Evolutionary conservation across 1,284 basidiomycete genomes (phyloP).

Genomic region (Leccinum idahoense): DNA sequence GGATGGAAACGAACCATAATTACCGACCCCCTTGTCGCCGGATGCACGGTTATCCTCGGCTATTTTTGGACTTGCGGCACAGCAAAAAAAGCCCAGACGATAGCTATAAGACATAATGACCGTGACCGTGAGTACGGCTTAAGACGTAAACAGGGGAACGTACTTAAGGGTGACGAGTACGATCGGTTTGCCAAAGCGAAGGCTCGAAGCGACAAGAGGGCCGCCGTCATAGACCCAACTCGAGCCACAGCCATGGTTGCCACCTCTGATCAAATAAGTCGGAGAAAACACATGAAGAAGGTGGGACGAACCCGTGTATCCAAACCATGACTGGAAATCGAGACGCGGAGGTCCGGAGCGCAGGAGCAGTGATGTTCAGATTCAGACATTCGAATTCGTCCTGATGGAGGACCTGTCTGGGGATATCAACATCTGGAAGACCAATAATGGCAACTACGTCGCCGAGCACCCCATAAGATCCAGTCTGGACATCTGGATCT

Average conservation of each 20-base stretch:
- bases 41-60: conserved; percentile 58
- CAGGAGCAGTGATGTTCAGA: conserved; percentile 70
- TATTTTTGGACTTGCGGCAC: conserved; percentile 58
- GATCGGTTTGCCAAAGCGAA: conserved; percentile 55
- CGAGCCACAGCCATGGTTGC: conserved; percentile 65
- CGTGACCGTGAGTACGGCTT: conserved; percentile 13
- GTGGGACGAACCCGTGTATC: conserved; percentile 62
- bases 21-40: conserved; percentile 68
- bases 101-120: conserved; percentile 40
- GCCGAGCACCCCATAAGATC: conserved; percentile 34
- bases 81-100: conserved; percentile 71
- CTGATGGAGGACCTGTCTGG: conserved; percentile 51
- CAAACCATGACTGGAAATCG: conserved; percentile 71
- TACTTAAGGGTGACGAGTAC: conserved; percentile 74
- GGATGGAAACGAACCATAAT: conserved; percentile 51
- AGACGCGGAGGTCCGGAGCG: conserved; percentile 44
- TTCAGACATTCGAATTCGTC: conserved; percentile 75
- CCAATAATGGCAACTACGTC: conserved; percentile 44
- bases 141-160: conserved; percentile 28
- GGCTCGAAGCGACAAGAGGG: conserved; percentile 60
- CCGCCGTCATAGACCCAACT: conserved; percentile 73
- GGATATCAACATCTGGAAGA: conserved; percentile 48
- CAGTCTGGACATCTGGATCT: conserved; percentile 26
- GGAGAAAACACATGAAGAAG: conserved; percentile 5
- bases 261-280: conserved; percentile 44